These are phyloP conservation scores for Euphorbia tirucalli DNA, from an alignment of 345 rosid genomes.

Conservation along the genomic window DNA sequence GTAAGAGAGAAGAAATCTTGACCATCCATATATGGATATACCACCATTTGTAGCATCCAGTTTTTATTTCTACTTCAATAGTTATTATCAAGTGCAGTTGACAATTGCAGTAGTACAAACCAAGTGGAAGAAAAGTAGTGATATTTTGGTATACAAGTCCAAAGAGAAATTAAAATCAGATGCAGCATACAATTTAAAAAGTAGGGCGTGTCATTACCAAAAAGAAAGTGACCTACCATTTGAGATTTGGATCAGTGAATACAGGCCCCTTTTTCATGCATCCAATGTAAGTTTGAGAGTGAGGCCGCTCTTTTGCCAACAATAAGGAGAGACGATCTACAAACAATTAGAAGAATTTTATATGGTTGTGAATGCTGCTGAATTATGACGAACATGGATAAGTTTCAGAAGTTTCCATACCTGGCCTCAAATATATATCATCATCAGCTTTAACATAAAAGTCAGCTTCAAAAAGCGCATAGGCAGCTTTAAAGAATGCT, in stretches of 20 bases:
- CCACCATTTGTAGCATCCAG: neutral
- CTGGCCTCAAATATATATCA: conserved; percentile 90
- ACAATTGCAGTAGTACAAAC: neutral
- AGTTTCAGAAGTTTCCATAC: conserved; percentile 34
- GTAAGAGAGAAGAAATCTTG: neutral
- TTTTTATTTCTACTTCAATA: neutral
- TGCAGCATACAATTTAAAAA: neutral
- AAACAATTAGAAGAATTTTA: conserved; percentile 11
- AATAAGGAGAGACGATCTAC: conserved; percentile 75
- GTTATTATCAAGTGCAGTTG: neutral
- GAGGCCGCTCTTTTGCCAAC: conserved; percentile 74
- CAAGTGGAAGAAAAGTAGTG: neutral
- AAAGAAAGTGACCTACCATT: conserved; percentile 54
- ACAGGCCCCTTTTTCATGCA: conserved; percentile 93
- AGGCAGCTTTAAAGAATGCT: conserved; percentile 88
- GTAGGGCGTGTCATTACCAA: neutral
- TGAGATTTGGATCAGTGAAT: conserved; percentile 80
- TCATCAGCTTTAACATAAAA: conserved; percentile 97
- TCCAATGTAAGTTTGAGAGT: conserved; percentile 86
- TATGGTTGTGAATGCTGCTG: neutral
- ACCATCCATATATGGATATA: neutral
- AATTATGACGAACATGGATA: neutral
- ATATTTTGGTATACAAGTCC: neutral
- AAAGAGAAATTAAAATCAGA: neutral
- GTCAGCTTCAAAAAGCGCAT: conserved; percentile 73